Base-by-base conservation (phyloP, 805 yeast genomes). In the Zygosaccharomyces lentus region DNA sequence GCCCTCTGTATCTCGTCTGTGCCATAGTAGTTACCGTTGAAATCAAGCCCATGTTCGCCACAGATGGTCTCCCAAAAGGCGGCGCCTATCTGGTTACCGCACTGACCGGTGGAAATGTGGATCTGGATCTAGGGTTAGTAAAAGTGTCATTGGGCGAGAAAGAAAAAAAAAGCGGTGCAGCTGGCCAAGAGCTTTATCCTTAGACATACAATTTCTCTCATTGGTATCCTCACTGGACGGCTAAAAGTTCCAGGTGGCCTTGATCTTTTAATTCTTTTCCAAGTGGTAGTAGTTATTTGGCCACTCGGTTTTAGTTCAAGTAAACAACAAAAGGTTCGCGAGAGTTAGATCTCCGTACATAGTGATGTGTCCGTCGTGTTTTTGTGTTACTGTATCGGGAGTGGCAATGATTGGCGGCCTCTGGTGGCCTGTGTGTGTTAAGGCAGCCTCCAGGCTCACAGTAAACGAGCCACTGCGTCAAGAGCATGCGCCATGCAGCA, bases 11-110 rank as follows among this genome's bases (percentile, higher is more conserved):
- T 63, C 46, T 77, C 81, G 41, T 72, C 70, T 9, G 67, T 64
- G 24, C 83, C 87, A 49, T 80, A 84, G 66, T 81, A 84, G 66
- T 75, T 80, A 56, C 95, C 95, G 55, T 81, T 75, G 56, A 74
- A 72, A 62, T 84, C 91, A 58, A 86, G 74, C 40, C 91, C 93
- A 60, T 86, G 95, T 66, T 86, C 95, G 50, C 86, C 87, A 73
- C 93, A 86, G 59, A 86, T 86, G 37, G 91, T 86, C 72, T 87
- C 90, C 95, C 95, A 87, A 65, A 87, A 87, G 49, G 95, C 95
- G 55, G 95, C 90, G 73, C 95, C 95, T 58, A 90, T 88, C 74
- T 90, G 98, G 80, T 90, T 90, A 81, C 97, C 96, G 81, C 97
- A 89, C 76, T 90, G 98, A 71, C 98, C 98, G 48, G 96, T 84